These are phyloP conservation scores for Flaveria brownii DNA, from an alignment of 129 eudicot genomes.

Conservation along the genomic window DNA sequence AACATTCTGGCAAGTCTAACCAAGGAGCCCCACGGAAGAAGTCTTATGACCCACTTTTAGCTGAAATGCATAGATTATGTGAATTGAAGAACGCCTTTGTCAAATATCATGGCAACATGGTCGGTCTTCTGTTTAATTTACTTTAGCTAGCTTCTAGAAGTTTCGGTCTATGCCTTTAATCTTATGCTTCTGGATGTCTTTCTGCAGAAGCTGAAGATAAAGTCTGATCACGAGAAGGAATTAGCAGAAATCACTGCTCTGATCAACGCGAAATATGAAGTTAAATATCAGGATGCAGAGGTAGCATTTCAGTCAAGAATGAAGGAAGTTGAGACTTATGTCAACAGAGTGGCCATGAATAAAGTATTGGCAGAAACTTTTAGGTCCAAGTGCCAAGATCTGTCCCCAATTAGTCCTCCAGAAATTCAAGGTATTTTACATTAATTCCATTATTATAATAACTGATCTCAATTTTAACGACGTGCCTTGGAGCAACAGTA, in stretches of 20 bases:
- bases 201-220: slow-evolving; percentile 57
- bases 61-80: slow-evolving; percentile 52
- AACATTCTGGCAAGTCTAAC: slow-evolving; percentile 25
- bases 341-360: slow-evolving; percentile 49
- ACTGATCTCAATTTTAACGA: neutral
- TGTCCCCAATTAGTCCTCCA: slow-evolving; percentile 38
- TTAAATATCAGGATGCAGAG: slow-evolving; percentile 54
- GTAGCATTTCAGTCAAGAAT: slow-evolving; percentile 44
- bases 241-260: slow-evolving; percentile 52
- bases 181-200: slow-evolving; percentile 26
- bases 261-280: slow-evolving; percentile 54
- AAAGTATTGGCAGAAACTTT: slow-evolving; percentile 62
- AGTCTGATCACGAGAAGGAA: slow-evolving; percentile 71
- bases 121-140: slow-evolving; percentile 35
- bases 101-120: slow-evolving; percentile 49
- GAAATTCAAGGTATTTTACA: slow-evolving; percentile 46
- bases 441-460: neutral
- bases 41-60: slow-evolving; percentile 58
- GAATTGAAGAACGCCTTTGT: slow-evolving; percentile 38
- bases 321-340: slow-evolving; percentile 54
- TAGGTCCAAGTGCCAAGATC: slow-evolving; percentile 62
- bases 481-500: too few species aligned
- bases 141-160: slow-evolving; percentile 4
- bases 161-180: slow-evolving; percentile 14
- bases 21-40: slow-evolving; percentile 29